Evolutionary conservation across 495 filamentous ascomycete genomes (phyloP), one percentile per base, ranked within the genome.

Genomic region (Hyaloscypha finlandica): DNA sequence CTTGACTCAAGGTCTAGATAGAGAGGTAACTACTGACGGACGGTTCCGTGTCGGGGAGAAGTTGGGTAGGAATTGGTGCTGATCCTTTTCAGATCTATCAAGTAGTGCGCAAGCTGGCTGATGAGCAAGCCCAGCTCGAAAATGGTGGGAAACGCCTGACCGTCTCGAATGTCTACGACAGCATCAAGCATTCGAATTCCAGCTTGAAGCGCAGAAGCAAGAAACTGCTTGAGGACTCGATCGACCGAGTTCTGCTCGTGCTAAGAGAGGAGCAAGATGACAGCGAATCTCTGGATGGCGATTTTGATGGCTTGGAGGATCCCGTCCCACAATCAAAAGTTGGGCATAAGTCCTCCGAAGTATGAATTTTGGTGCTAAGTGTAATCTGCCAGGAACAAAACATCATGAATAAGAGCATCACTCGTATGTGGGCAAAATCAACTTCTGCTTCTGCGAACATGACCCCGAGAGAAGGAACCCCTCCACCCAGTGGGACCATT

Each of bases 101-200:
- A 75, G 80, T 93, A 61, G 87, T 93, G 67, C 81, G 84, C 69
- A 93, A 92, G 75, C 79, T 91, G 62, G 80, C 87, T 62, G 89
- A 91, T 70, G 86, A 90, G 64, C 84, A 86, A 53, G 73, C 75
- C 19, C 77, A 82, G 66, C 74, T 79, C 22, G 80, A 84, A 22
- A 77, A 80, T 64, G 80, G 77, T 37, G 67, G 77, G 22, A 78
- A 75, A 57, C 73, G 78, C 16, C 75, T 92, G 19, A 88, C 90
- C 3, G 81, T 89, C 1, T 74, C 85, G 1, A 76, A 77, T 1
- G 85, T 96, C 11, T 95, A 93, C 74, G 90, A 92, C 16, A 80
- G 81, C 60, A 91, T 97, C 69, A 91, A 92, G 71, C 81, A 81
- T 68, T 96, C 92, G 4, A 97, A 97, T 73, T 96, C 93, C 1